phyloP scores from a whole-genome alignment of 1,284 basidiomycete species.

The Phenoliferia sp. region DNA sequence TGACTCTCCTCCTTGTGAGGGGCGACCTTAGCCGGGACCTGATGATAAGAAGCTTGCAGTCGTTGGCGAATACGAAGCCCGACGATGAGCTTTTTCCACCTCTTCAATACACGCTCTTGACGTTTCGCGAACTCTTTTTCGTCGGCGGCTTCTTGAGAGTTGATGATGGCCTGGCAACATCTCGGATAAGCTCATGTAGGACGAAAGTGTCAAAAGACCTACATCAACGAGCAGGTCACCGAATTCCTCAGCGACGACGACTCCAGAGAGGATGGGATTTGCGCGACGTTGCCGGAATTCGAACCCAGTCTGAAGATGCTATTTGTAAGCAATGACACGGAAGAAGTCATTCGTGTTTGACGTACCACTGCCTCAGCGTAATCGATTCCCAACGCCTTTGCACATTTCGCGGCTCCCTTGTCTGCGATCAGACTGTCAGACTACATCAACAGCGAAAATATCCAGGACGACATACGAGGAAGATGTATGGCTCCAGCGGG shows the following conservation, averaged over 20 bases:
- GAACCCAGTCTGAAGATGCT: constrained; percentile 66
- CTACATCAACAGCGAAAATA: too few species aligned
- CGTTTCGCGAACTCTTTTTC: constrained; percentile 70
- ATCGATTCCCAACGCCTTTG: constrained; percentile 77
- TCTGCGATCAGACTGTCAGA: constrained; percentile 51
- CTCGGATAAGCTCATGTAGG: background rate
- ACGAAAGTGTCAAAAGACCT: constrained; percentile 3
- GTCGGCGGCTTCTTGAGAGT: constrained; percentile 61
- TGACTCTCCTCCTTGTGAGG: background rate
- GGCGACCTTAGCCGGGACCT: background rate
- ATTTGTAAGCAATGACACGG: constrained; percentile 7
- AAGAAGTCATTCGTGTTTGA: constrained; percentile 35
- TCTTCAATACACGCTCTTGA: constrained; percentile 75
- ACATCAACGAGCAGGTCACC: constrained; percentile 73
- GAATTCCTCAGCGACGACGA: constrained; percentile 80
- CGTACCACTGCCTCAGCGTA: constrained; percentile 87
- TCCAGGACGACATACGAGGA: constrained; percentile 62
- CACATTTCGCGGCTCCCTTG: constrained; percentile 83
- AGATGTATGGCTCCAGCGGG: constrained; percentile 81
- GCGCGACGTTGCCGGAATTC: constrained; percentile 91
- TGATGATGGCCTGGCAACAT: constrained; percentile 4
- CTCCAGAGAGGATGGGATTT: constrained; percentile 75
- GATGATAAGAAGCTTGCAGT: constrained; percentile 3
- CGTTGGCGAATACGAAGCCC: constrained; percentile 79
- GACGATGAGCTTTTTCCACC: constrained; percentile 82